Percentiles rank a stretch among this genome's conserved stretches.
Conservation (phyloP, 805 yeast genomes). For the Metschnikowia bowlesiae region DNA sequence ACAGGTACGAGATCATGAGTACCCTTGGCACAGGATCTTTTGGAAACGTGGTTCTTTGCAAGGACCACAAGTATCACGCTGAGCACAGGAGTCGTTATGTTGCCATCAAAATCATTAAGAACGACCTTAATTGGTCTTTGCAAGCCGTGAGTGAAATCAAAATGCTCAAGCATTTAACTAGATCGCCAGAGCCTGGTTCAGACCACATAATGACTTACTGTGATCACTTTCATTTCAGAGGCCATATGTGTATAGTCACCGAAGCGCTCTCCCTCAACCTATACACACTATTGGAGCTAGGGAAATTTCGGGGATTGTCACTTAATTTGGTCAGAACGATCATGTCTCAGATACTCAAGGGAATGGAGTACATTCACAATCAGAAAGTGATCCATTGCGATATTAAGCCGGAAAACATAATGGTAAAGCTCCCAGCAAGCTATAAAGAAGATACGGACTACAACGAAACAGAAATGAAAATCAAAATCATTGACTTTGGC, state of each 20-base stretch:
- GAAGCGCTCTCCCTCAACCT: conserved; percentile 67
- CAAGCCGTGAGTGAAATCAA: conserved; percentile 79
- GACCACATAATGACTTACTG: conserved; percentile 47
- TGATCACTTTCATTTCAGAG: conserved; percentile 73
- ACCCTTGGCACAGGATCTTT: conserved; percentile 76
- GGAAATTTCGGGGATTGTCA: conserved; percentile 47
- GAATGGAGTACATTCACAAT: conserved; percentile 55
- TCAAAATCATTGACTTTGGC: conserved; percentile 82
- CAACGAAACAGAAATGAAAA: conserved; percentile 38
- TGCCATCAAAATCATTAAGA: conserved; percentile 76
- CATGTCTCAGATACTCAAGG: conserved; percentile 53
- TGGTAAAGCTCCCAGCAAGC: conserved; percentile 41
- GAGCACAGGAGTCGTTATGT: conserved; percentile 35
- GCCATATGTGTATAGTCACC: conserved; percentile 77
- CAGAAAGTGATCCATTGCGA: conserved; percentile 73
- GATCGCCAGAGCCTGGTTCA: conserved; percentile 10
- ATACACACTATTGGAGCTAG: conserved; percentile 52
- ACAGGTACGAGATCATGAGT: conserved; percentile 59
- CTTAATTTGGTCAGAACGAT: conserved; percentile 40
- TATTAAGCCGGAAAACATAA: conserved; percentile 79
- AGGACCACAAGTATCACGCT: conserved; percentile 51
- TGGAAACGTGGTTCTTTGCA: conserved; percentile 69
- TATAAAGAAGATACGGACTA: conserved; percentile 9
- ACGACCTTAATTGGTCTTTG: conserved; percentile 65
- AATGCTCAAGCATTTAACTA: conserved; percentile 47